Evolutionary conservation across 2,329 filamentous ascomycete genomes (phyloP).

Genomic region (Simplicillium sp.): DNA sequence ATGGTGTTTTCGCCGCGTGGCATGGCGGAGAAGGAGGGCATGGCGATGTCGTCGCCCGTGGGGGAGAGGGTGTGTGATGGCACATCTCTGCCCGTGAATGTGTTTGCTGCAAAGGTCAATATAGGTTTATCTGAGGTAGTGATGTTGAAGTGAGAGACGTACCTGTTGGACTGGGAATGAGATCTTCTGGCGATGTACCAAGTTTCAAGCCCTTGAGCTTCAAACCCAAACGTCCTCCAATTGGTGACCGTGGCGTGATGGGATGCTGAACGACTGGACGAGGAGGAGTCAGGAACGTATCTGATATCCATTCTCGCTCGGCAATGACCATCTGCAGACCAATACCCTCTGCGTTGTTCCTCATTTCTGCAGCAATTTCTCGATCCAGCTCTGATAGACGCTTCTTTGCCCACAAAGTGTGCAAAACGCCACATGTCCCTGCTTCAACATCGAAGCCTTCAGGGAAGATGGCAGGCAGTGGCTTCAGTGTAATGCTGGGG

Average conservation of each 20-base stretch:
- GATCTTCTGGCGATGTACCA: slow-evolving; percentile 60
- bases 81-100: slow-evolving; percentile 20
- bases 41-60: slow-evolving; percentile 20
- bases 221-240: slow-evolving; percentile 63
- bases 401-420: slow-evolving; percentile 86
- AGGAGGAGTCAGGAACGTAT: slow-evolving; percentile 49
- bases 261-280: slow-evolving; percentile 19
- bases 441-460: slow-evolving; percentile 61
- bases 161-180: slow-evolving; percentile 46
- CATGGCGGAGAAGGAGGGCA: slow-evolving; percentile 25
- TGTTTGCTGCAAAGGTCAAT: slow-evolving; percentile 18
- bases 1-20: slow-evolving; percentile 15
- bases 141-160: slow-evolving; percentile 16
- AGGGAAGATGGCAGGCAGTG: slow-evolving; percentile 79
- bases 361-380: slow-evolving; percentile 68
- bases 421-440: slow-evolving; percentile 72
- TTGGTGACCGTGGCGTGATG: slow-evolving; percentile 53
- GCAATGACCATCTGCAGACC: slow-evolving; percentile 75
- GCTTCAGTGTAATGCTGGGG: slow-evolving; percentile 53
- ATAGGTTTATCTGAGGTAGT: slow-evolving; percentile 3
- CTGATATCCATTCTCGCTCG: slow-evolving; percentile 77
- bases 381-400: slow-evolving; percentile 63
- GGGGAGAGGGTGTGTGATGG: slow-evolving; percentile 23
- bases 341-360: slow-evolving; percentile 68
- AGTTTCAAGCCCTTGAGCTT: slow-evolving; percentile 73